These are phyloP conservation scores for Diutina pseudorugosa DNA, from an alignment of 1,139 yeast genomes.

Conservation along the genomic window DNA sequence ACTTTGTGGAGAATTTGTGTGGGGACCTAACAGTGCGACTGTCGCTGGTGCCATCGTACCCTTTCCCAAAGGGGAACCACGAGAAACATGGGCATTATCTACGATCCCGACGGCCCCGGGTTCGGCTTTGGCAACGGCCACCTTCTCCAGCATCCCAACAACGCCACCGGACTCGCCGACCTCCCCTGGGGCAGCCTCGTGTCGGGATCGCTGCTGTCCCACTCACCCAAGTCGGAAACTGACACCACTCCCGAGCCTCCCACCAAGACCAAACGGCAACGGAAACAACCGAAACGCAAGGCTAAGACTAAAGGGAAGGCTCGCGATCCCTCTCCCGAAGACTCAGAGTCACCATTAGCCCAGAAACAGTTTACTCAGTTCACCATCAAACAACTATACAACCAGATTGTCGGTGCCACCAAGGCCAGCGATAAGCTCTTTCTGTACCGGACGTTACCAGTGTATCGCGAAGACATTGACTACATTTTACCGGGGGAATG, in stretches of 20 bases:
- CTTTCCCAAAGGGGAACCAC: too few species aligned
- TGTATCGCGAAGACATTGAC: constrained; percentile 33
- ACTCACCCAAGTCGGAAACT: neutral
- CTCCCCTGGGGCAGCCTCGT: neutral
- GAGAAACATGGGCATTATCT: neutral
- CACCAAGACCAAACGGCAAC: neutral
- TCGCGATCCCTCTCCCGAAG: neutral
- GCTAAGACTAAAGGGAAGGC: neutral
- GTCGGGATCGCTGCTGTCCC: neutral
- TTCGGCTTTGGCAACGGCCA: neutral
- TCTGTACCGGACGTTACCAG: constrained; percentile 30
- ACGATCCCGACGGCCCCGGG: neutral
- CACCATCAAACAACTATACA: neutral
- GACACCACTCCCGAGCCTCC: neutral
- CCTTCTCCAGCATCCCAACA: neutral
- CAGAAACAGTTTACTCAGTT: neutral
- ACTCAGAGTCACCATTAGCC: neutral
- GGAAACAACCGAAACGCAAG: constrained; percentile 1
- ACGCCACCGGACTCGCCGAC: neutral
- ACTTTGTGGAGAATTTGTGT: too few species aligned
- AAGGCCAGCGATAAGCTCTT: constrained; percentile 17
- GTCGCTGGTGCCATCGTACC: too few species aligned
- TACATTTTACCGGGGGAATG: constrained; percentile 45
- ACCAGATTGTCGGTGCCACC: neutral
- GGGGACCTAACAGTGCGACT: too few species aligned